Conservation (phyloP, 1,139 yeast species). For the Scheffersomyces quercinus region DNA sequence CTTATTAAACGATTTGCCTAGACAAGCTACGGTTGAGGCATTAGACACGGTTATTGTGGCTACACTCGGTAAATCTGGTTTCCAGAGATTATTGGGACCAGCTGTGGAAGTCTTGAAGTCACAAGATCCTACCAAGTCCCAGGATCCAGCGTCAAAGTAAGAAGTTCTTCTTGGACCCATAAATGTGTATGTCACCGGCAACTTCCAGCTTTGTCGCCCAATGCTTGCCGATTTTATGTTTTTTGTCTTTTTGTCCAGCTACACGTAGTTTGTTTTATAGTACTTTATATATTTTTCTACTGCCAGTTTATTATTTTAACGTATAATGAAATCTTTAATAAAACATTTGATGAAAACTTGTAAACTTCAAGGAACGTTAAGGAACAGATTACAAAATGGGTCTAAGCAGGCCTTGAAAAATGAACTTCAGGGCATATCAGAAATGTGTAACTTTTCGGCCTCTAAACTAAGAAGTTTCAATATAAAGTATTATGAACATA, state of each 20-base stretch:
- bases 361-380: too few relatives aligned
- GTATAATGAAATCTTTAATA: neutral
- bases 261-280: neutral
- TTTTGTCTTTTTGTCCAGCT: neutral
- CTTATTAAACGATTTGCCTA: conserved; percentile 82
- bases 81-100: conserved; percentile 91
- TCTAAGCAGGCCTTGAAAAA: too few relatives aligned
- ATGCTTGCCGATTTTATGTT: too few relatives aligned
- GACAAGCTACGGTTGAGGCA: conserved; percentile 93
- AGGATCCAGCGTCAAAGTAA: neutral
- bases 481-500: too few relatives aligned
- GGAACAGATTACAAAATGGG: too few relatives aligned
- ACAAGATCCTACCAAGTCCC: conserved; percentile 66
- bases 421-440: too few relatives aligned
- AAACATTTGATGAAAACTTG: too few relatives aligned
- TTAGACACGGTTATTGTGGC: conserved; percentile 79
- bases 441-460: too few relatives aligned
- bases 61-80: conserved; percentile 86
- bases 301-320: neutral
- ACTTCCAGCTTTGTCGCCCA: too few relatives aligned
- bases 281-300: neutral
- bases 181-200: too few relatives aligned
- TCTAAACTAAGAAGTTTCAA: too few relatives aligned
- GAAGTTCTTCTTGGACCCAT: too few relatives aligned
- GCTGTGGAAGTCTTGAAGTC: conserved; percentile 80